Evolutionary conservation across 768 basidiomycete species (phyloP), one percentile per base, ranked within the genome.

Genomic region (Naganishia antarctica): DNA sequence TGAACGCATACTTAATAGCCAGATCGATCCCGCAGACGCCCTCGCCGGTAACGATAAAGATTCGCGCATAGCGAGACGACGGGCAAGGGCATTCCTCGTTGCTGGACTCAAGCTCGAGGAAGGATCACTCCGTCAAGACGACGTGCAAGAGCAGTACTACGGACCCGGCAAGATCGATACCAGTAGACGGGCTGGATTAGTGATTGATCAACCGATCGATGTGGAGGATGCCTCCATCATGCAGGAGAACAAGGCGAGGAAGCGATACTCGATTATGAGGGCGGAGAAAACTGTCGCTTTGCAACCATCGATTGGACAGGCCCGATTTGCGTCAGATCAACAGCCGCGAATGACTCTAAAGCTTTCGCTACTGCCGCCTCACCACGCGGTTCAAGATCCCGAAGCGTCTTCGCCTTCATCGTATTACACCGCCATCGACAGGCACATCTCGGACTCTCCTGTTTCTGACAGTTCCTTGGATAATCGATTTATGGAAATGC

Each of bases 71-170:
- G 32, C 34, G 1, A 26, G 66, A 32, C 50, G 66, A 31, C 41
- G 66, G 25, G 66, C 66, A 4, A 47, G 66, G 34, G 66, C 66
- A 2, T 67, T 63, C 61, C 51, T 67, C 26, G 61, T 67, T 31
- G 66, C 66, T 15, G 66, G 66, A 9, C 50, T 67, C 16, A 67
- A 67, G 28, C 61, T 67, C 28, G 66, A 67, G 28, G 44, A 60
- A 59, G 50, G 47, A 21, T 59, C 31, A 16, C 21, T 57, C 34
- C 21, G 13, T 29, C 32, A 37, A 5, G 44, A 44, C 32, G 64
- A 65, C 41, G 40, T 34, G 2, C 47, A 26, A 32, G 61, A 60
- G 15, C 51, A 60, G 15, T 28, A 59, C 28, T 47, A 23, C 7
- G 25, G 15, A 31, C 60, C 53, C 15, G 58, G 34, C n/a, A 60